Conservation (phyloP, 352 stramenopile species). For the Globisporangium sylvaticum region DNA sequence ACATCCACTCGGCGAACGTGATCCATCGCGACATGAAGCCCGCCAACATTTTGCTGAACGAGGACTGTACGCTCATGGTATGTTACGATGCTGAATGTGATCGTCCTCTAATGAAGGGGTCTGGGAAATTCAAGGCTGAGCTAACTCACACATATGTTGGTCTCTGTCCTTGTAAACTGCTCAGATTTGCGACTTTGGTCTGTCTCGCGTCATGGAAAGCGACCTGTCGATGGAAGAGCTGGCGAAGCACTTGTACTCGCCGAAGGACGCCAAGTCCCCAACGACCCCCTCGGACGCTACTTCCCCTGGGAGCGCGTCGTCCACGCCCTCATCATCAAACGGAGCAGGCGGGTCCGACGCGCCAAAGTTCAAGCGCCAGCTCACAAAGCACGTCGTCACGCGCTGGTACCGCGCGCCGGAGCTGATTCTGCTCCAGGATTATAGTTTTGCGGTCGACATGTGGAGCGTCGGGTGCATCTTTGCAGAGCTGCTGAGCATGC, state of each 20-base stretch:
- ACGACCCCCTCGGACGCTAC: constrained; percentile 59
- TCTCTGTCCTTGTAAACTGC: neutral
- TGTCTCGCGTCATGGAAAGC: constrained; percentile 79
- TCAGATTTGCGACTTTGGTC: constrained; percentile 80
- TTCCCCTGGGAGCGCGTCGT: constrained; percentile 58
- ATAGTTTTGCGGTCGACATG: constrained; percentile 97
- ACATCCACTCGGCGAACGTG: constrained; percentile 92
- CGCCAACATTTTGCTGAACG: constrained; percentile 87
- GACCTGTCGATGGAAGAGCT: constrained; percentile 75
- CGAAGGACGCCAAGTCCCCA: constrained; percentile 74
- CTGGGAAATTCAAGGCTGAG: neutral
- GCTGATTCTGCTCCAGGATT: constrained; percentile 95
- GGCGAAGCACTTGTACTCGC: constrained; percentile 74
- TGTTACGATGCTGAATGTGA: neutral
- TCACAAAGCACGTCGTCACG: constrained; percentile 98
- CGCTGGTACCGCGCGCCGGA: constrained; percentile 97
- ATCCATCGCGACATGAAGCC: constrained; percentile 90
- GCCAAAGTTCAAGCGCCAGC: constrained; percentile 82
- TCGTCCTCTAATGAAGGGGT: neutral
- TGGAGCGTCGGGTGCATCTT: constrained; percentile 98
- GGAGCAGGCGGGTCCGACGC: constrained; percentile 25
- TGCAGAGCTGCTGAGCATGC: constrained; percentile 84
- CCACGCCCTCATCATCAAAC: constrained; percentile 51
- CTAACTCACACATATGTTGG: neutral
- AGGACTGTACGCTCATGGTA: constrained; percentile 84